Percentiles rank a stretch among this genome's conserved stretches.
Evolutionary conservation across 2,329 filamentous ascomycete species (phyloP).

Genomic region (Ophiocordyceps robertsii): DNA sequence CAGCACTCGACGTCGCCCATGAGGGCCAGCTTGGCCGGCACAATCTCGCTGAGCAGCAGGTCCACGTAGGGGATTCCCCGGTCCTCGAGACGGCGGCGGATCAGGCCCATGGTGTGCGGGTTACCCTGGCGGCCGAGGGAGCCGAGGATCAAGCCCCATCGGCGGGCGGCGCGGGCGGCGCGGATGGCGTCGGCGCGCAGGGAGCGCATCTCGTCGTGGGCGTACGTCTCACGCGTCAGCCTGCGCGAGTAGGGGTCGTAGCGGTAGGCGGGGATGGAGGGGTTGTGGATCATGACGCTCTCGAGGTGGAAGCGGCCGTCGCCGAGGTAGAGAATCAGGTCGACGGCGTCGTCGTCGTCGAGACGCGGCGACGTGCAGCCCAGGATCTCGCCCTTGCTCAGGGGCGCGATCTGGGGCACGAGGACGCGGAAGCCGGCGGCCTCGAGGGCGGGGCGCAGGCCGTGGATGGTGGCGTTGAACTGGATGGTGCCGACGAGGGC

Average conservation of each 20-base stretch:
- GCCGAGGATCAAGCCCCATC: constrained; percentile 92
- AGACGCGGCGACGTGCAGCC: constrained; percentile 88
- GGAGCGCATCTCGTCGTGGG: constrained; percentile 79
- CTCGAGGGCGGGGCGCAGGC: constrained; percentile 63
- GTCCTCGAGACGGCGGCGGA: constrained; percentile 62
- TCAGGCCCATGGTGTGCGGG: constrained; percentile 76
- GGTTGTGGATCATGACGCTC: constrained; percentile 98
- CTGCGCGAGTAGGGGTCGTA: constrained; percentile 95
- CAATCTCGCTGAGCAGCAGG: constrained; percentile 83
- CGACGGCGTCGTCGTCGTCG: constrained; percentile 42
- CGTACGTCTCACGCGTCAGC: constrained; percentile 82
- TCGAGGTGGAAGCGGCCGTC: constrained; percentile 94
- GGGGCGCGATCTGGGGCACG: constrained; percentile 81
- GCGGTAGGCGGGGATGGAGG: constrained; percentile 75
- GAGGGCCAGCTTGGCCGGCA: constrained; percentile 85
- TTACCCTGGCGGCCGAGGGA: constrained; percentile 90
- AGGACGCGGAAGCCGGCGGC: constrained; percentile 73
- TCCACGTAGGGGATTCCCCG: constrained; percentile 72
- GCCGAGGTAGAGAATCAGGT: constrained; percentile 77
- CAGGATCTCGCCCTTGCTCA: constrained; percentile 90
- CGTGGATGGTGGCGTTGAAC: constrained; percentile 95
- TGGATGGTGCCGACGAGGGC: constrained; percentile 95
- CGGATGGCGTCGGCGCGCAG: constrained; percentile 66
- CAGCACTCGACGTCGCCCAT: constrained; percentile 94
- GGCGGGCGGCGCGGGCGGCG: constrained; percentile 61